Evolutionary conservation across 2,329 filamentous ascomycete species (phyloP).

Genomic region (Nigrospora osmanthi): DNA sequence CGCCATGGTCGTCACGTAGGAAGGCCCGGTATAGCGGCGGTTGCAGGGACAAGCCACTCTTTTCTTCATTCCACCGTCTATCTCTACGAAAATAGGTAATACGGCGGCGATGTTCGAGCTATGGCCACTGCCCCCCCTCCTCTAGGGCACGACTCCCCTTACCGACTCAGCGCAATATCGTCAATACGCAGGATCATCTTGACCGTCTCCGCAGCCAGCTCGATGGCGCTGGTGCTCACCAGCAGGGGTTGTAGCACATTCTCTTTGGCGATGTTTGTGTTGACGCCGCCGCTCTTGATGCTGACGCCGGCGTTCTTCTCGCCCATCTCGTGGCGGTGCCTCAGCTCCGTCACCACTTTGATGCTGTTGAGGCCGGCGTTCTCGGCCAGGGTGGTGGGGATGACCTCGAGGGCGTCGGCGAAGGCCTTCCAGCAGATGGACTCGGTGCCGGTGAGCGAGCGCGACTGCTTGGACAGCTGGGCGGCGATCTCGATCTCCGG

Average conservation of each 20-base stretch:
- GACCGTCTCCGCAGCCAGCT: conserved; percentile 94
- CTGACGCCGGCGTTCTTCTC: conserved; percentile 96
- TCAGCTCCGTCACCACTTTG: conserved; percentile 93
- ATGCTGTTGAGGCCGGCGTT: conserved; percentile 98
- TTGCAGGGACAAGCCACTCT: too few species aligned
- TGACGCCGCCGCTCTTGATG: conserved; percentile 96
- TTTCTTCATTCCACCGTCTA: too few species aligned
- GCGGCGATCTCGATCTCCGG: conserved; percentile 95
- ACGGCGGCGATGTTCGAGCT: too few species aligned
- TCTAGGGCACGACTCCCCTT: conserved; percentile 13
- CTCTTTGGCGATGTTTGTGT: conserved; percentile 93
- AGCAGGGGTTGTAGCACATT: conserved; percentile 93
- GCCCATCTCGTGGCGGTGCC: conserved; percentile 89
- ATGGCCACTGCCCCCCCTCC: background rate
- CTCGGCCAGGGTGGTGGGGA: conserved; percentile 93
- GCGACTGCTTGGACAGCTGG: conserved; percentile 72
- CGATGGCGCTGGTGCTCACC: conserved; percentile 95
- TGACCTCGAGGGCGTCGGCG: conserved; percentile 93
- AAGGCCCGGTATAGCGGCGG: too few species aligned
- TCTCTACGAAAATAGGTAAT: too few species aligned
- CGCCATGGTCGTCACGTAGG: too few species aligned
- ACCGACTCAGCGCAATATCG: conserved; percentile 57
- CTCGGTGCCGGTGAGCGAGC: conserved; percentile 82
- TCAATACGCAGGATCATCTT: conserved; percentile 79
- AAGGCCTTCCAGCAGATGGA: conserved; percentile 99